phyloP scores from a whole-genome alignment of 768 basidiomycete genomes.

The Hygrophorus russula region DNA sequence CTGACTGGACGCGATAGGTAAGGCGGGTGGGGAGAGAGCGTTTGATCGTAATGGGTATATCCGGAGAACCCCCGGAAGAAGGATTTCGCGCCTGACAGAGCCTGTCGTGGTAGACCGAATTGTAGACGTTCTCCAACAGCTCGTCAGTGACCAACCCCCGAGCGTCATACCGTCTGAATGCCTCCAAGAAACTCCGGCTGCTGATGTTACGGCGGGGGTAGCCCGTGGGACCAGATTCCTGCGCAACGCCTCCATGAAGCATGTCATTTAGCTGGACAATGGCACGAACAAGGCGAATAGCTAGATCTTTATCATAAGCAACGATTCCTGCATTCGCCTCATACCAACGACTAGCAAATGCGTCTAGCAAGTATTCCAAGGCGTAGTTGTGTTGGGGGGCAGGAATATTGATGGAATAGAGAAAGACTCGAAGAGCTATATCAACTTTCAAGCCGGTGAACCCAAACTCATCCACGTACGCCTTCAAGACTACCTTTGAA shows the following conservation, averaged over 20 bases:
- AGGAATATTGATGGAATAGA: conserved; percentile 65
- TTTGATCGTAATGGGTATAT: conserved; percentile 58
- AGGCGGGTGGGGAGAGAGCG: conserved; percentile 65
- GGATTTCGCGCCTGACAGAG: conserved; percentile 59
- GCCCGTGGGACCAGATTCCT: conserved; percentile 44
- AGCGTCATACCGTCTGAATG: conserved; percentile 72
- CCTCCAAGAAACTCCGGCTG: conserved; percentile 70
- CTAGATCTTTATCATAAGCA: conserved; percentile 74
- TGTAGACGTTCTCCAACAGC: conserved; percentile 66
- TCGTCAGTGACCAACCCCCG: conserved; percentile 63
- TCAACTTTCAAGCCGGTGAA: conserved; percentile 79
- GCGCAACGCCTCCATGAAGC: conserved; percentile 63
- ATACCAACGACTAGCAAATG: conserved; percentile 84
- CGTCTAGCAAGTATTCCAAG: conserved; percentile 66
- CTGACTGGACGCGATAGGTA: conserved; percentile 82
- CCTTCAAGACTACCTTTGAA: conserved; percentile 65
- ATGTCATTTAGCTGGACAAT: conserved; percentile 85
- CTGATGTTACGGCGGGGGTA: conserved; percentile 51
- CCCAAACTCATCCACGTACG: conserved; percentile 82
- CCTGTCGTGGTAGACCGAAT: conserved; percentile 60
- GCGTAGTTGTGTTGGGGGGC: conserved; percentile 25
- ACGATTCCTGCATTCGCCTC: conserved; percentile 74
- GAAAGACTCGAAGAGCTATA: conserved; percentile 80
- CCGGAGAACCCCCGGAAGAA: conserved; percentile 26
- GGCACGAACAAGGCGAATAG: conserved; percentile 64